phyloP scores from a whole-genome alignment of 352 stramenopile genomes.

The Pythium coloratum region DNA sequence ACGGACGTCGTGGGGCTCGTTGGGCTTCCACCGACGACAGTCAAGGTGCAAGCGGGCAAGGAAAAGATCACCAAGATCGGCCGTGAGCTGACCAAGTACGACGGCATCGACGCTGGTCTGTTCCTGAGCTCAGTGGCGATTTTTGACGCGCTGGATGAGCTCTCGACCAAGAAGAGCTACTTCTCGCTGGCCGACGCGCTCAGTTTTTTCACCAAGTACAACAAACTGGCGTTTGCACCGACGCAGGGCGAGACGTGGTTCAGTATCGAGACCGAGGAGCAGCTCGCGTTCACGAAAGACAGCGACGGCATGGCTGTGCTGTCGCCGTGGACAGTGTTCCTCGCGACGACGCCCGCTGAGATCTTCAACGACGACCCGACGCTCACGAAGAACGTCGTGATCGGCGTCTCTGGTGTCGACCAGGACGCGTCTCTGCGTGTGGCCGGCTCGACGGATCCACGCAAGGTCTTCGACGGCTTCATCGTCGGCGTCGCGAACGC shows the following conservation, averaged over 20 bases:
- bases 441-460: slow-evolving; percentile 53
- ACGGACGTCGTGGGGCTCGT: slow-evolving; percentile 63
- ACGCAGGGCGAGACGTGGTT: slow-evolving; percentile 80
- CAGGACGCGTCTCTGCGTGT: slow-evolving; percentile 68
- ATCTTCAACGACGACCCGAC: slow-evolving; percentile 35
- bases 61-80: slow-evolving; percentile 65
- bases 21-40: slow-evolving; percentile 54
- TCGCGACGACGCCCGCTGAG: slow-evolving; percentile 56
- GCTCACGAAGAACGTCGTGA: slow-evolving; percentile 75
- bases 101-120: slow-evolving; percentile 69
- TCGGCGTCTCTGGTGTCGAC: slow-evolving; percentile 61
- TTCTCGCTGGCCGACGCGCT: slow-evolving; percentile 79
- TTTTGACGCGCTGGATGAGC: slow-evolving; percentile 60
- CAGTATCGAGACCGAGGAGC: slow-evolving; percentile 81
- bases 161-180: slow-evolving; percentile 64
- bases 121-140: slow-evolving; percentile 73
- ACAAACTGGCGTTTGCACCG: slow-evolving; percentile 60
- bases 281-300: slow-evolving; percentile 76
- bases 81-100: slow-evolving; percentile 50
- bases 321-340: slow-evolving; percentile 77
- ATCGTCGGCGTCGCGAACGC: slow-evolving; percentile 67
- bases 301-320: slow-evolving; percentile 62
- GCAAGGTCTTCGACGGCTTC: slow-evolving; percentile 66
- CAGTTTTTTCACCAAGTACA: slow-evolving; percentile 64
- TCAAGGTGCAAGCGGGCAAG: slow-evolving; percentile 61